Evolutionary conservation across 2,329 filamentous ascomycete species (phyloP).

Genomic region (Colletotrichum endophyticum): DNA sequence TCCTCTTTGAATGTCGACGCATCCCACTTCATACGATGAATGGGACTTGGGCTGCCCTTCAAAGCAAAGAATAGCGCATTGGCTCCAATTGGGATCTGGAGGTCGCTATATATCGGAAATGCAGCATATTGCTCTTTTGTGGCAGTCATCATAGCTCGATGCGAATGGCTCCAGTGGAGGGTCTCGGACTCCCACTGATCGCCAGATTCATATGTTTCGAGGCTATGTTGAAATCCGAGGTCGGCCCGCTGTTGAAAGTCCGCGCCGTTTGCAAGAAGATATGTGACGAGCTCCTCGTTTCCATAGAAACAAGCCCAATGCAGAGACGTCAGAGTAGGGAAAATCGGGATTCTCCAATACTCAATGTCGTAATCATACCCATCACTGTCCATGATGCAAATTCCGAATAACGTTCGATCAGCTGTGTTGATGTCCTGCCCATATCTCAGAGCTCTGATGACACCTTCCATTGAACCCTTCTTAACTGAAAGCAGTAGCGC

Average conservation of each 20-base stretch:
- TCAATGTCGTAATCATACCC: too few relatives aligned
- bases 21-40: not conserved
- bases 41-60: not conserved
- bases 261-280: not conserved
- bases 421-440: not conserved
- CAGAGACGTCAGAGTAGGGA: not conserved
- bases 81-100: not conserved
- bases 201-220: not conserved
- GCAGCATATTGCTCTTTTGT: not conserved
- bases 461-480: not conserved
- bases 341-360: not conserved
- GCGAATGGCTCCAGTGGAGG: not conserved
- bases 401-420: not conserved
- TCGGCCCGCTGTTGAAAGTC: not conserved
- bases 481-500: not conserved
- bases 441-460: not conserved
- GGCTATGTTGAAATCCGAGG: not conserved
- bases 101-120: not conserved
- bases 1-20: not conserved
- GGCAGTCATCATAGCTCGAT: not conserved
- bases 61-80: not conserved
- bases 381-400: not conserved
- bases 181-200: not conserved
- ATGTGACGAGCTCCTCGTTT: not conserved
- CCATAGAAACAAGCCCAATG: not conserved